Percentiles rank a stretch among this genome's conserved stretches.
phyloP scores from a whole-genome alignment of 2,329 filamentous ascomycete species.

The Shiraia sp. region DNA sequence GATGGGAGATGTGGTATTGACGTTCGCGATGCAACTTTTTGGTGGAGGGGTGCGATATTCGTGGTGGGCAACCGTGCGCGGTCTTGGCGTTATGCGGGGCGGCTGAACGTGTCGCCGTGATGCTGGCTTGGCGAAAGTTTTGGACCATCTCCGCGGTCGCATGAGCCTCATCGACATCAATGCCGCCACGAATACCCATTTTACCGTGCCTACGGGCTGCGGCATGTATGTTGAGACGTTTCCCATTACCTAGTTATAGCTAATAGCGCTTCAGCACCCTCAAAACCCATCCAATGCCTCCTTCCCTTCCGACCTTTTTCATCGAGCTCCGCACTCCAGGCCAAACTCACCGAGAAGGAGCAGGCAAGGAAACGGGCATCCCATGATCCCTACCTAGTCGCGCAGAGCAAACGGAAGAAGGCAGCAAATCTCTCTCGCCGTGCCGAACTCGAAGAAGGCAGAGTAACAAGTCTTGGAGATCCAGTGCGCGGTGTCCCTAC shows the following conservation, averaged over 20 bases:
- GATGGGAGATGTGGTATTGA: slow-evolving; percentile 23
- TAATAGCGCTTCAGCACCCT: slow-evolving; percentile 13
- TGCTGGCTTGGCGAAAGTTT: slow-evolving; percentile 5
- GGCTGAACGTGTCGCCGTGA: slow-evolving; percentile 3
- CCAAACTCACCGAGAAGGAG: slow-evolving; percentile 49
- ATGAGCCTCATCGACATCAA: slow-evolving; percentile 27
- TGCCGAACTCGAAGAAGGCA: slow-evolving; percentile 67
- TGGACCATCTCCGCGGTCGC: slow-evolving; percentile 4
- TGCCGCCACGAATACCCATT: slow-evolving; percentile 55
- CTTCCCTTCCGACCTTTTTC: slow-evolving; percentile 62
- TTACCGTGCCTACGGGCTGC: slow-evolving; percentile 49
- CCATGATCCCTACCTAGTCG: slow-evolving; percentile 80
- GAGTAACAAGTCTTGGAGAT: slow-evolving; percentile 70
- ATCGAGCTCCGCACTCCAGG: slow-evolving; percentile 65
- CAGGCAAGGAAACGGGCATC: slow-evolving; percentile 62
- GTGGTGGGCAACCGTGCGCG: slow-evolving; percentile 18
- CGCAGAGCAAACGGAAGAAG: slow-evolving; percentile 81
- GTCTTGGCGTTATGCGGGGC: slow-evolving; percentile 7
- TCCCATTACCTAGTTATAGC: neutral
- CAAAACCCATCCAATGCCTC: slow-evolving; percentile 46
- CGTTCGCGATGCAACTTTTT: slow-evolving; percentile 27
- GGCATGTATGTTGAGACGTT: slow-evolving; percentile 30
- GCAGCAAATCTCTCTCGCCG: slow-evolving; percentile 79
- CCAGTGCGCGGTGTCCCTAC: slow-evolving; percentile 79
- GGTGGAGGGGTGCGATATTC: slow-evolving; percentile 15